Evolutionary conservation across 2,329 filamentous ascomycete genomes (phyloP), one percentile per base, ranked within the genome.

Genomic region (Fusarium hainanense): DNA sequence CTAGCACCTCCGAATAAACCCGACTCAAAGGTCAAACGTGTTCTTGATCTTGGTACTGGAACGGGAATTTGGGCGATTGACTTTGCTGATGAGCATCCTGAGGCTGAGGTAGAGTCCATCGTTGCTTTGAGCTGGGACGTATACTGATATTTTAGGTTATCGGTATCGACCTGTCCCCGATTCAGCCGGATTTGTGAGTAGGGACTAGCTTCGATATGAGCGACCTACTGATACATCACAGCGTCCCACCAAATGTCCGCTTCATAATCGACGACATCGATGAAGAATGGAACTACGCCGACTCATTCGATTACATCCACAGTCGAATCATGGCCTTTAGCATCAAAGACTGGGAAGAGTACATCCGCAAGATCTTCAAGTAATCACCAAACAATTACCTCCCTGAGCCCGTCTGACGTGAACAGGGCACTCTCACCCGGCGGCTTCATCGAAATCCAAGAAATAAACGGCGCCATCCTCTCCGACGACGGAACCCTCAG

Each of bases 11-110:
- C 65, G 1, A 46, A 37, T 1, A 28, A 34, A 4, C 10, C 63
- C 3, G 46, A 25, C 28, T 21, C 47, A 2, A 46, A 58, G 6
- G 42, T 20, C 7, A 48, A 68, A 4, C 41, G 25, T 4, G 58
- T 68, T 6, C 58, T 68, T 3, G 66, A 68, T 16, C 7, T 64
- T 18, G 66, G 66, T 6, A 68, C 64, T 8, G 66, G 66, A 7
- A 68, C 64, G 3, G 66, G 66, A 5, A 64, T 68, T 7, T 68
- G 66, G 66, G 59, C 46, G 0, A 41, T 68, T 30, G 66, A 68
- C 32, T 68, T 48, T 10, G 64, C 66, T 2, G 66, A 68, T 7
- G 66, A 68, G 3, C 58, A 68, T 27, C 54, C 49, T 0, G 23
- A 46, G 1, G 49, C 66, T 0, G 63, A 63, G 28, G 28, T 30